A percentile compares a stretch with the other conserved stretches of the same genome.
These are phyloP conservation scores for Discostella stelligeroides DNA, from an alignment of 108 stramenopile species.

Conservation along the genomic window DNA sequence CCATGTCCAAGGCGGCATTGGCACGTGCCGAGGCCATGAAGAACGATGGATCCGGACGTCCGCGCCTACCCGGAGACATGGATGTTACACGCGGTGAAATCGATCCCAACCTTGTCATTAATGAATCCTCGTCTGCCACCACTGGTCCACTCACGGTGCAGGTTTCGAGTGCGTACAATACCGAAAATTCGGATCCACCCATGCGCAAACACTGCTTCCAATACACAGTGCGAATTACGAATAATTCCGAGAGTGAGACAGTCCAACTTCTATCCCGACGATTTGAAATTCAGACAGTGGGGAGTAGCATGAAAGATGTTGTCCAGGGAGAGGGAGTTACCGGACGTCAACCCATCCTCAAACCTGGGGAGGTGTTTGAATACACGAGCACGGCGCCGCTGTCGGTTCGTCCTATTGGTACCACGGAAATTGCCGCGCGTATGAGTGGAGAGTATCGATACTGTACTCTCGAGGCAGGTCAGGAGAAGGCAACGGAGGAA, in stretches of 20 bases:
- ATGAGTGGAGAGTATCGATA: slow-evolving; percentile 84
- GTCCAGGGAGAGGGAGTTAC: slow-evolving; percentile 92
- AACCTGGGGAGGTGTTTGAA: slow-evolving; percentile 92
- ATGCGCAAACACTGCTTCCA: slow-evolving; percentile 93
- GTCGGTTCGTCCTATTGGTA: slow-evolving; percentile 79
- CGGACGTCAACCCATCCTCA: slow-evolving; percentile 87
- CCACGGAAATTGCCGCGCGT: slow-evolving; percentile 81
- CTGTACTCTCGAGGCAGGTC: slow-evolving; percentile 61
- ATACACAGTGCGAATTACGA: slow-evolving; percentile 93
- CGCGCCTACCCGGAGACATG: slow-evolving; percentile 76
- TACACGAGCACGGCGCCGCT: slow-evolving; percentile 90
- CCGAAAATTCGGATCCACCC: slow-evolving; percentile 89
- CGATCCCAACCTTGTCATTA: slow-evolving; percentile 39
- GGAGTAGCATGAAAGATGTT: slow-evolving; percentile 82
- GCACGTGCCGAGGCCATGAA: slow-evolving; percentile 70
- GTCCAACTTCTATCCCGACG: slow-evolving; percentile 89
- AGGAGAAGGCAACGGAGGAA: slow-evolving; percentile 73
- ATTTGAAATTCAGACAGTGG: slow-evolving; percentile 93
- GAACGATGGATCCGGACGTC: slow-evolving; percentile 58
- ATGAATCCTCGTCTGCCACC: slow-evolving; percentile 59
- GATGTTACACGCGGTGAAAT: slow-evolving; percentile 80
- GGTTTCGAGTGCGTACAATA: slow-evolving; percentile 84
- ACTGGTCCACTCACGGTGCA: slow-evolving; percentile 83
- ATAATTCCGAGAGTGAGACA: slow-evolving; percentile 82
- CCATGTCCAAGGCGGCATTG: slow-evolving; percentile 62